A percentile compares a stretch with the other conserved stretches of the same genome.
phyloP scores from a whole-genome alignment of 177 flowering plant species.

The Tripterygium wilfordii region DNA sequence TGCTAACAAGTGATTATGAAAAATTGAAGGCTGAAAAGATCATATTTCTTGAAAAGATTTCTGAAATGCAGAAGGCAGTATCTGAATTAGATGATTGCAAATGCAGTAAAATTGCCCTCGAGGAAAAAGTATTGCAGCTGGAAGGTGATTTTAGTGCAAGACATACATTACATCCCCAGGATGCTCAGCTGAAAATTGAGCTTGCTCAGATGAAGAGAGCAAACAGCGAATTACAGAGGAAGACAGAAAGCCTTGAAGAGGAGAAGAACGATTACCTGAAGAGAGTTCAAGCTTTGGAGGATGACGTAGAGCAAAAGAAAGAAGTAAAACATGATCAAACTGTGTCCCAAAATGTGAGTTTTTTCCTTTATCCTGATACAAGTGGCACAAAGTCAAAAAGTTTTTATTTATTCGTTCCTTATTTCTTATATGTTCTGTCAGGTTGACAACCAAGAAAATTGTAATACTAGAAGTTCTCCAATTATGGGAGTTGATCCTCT shows the following conservation, averaged over 20 bases:
- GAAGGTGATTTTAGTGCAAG: constrained; percentile 36
- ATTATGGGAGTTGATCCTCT: constrained; percentile 17
- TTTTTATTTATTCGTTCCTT: not conserved
- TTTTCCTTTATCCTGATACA: constrained; percentile 9
- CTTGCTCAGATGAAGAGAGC: constrained; percentile 26
- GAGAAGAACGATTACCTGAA: constrained; percentile 28
- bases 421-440: not conserved
- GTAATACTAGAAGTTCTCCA: constrained; percentile 11
- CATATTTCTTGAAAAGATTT: constrained; percentile 25
- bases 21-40: constrained; percentile 32
- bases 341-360: constrained; percentile 2
- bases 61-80: constrained; percentile 19
- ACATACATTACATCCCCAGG: constrained; percentile 28
- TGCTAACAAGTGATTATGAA: constrained; percentile 23
- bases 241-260: constrained; percentile 34
- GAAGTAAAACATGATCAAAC: constrained; percentile 12
- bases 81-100: constrained; percentile 39
- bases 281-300: constrained; percentile 32
- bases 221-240: constrained; percentile 38
- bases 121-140: constrained; percentile 42
- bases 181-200: constrained; percentile 42
- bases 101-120: constrained; percentile 16
- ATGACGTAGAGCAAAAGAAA: constrained; percentile 24
- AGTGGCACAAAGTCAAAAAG: not conserved
- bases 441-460: constrained; percentile 10